phyloP scores from a whole-genome alignment of 2,329 filamentous ascomycete species.

The Curvularia verruculosa region DNA sequence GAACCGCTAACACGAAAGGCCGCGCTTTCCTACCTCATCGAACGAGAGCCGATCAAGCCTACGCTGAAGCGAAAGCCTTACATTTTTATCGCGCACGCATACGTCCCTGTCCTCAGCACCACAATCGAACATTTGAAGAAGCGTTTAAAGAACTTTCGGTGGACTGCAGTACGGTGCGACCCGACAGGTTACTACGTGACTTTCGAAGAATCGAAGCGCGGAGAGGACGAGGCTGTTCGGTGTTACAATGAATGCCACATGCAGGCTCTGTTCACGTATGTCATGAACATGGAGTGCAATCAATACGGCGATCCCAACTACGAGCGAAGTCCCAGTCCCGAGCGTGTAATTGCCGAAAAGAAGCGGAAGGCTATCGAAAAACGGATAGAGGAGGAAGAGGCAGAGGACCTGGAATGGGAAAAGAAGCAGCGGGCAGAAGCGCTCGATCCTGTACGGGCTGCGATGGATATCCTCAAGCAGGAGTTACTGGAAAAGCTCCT shows the following conservation, averaged over 20 bases:
- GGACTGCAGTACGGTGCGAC: conserved; percentile 83
- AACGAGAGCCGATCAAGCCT: conserved; percentile 68
- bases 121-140: conserved; percentile 92
- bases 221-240: conserved; percentile 79
- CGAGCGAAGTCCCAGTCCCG: conserved; percentile 60
- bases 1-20: conserved; percentile 54
- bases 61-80: conserved; percentile 82
- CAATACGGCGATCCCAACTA: conserved; percentile 70
- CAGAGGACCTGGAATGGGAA: conserved; percentile 85
- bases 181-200: conserved; percentile 86
- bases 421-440: conserved; percentile 85
- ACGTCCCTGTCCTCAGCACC: conserved; percentile 83
- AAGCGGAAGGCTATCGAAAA: conserved; percentile 70
- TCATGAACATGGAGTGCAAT: conserved; percentile 88
- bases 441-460: conserved; percentile 87
- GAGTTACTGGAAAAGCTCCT: conserved; percentile 88
- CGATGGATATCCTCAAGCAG: conserved; percentile 75
- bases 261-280: conserved; percentile 87
- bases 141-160: conserved; percentile 79
- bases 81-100: conserved; percentile 84
- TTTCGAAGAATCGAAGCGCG: conserved; percentile 79
- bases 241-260: conserved; percentile 81
- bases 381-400: conserved; percentile 72
- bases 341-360: conserved; percentile 55
- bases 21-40: conserved; percentile 58